phyloP scores from a whole-genome alignment of 2,329 filamentous ascomycete species.

The Keithomyces neogunnii region DNA sequence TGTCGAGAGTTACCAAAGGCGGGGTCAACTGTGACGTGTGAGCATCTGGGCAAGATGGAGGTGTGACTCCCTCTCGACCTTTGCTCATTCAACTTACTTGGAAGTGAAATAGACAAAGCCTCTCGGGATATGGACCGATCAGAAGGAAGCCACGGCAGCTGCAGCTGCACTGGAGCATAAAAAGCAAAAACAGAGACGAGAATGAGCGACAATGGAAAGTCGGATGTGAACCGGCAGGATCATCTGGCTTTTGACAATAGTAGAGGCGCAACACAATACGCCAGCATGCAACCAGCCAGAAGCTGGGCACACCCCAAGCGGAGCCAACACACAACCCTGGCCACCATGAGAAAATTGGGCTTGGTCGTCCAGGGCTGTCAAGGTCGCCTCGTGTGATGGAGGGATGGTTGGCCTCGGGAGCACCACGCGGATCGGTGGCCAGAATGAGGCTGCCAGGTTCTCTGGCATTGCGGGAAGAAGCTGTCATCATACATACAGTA shows the following conservation, averaged over 20 bases:
- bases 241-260: background rate
- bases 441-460: constrained; percentile 1
- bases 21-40: background rate
- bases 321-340: constrained; percentile 1
- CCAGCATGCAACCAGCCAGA: background rate
- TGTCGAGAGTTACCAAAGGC: background rate
- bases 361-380: background rate
- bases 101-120: too few relatives aligned
- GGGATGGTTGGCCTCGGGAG: background rate
- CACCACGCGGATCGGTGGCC: background rate
- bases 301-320: background rate
- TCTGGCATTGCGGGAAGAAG: too few relatives aligned
- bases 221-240: background rate
- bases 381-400: too few relatives aligned
- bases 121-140: too few relatives aligned
- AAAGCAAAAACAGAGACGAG: background rate
- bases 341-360: constrained; percentile 1
- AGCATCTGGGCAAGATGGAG: too few relatives aligned
- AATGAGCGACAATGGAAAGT: background rate
- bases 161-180: background rate
- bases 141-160: background rate
- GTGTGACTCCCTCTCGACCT: too few relatives aligned
- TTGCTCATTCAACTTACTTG: too few relatives aligned
- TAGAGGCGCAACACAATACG: background rate
- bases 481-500: too few relatives aligned